Evolutionary conservation across 2,329 filamentous ascomycete genomes (phyloP).

Genomic region (Fusarium sp.): DNA sequence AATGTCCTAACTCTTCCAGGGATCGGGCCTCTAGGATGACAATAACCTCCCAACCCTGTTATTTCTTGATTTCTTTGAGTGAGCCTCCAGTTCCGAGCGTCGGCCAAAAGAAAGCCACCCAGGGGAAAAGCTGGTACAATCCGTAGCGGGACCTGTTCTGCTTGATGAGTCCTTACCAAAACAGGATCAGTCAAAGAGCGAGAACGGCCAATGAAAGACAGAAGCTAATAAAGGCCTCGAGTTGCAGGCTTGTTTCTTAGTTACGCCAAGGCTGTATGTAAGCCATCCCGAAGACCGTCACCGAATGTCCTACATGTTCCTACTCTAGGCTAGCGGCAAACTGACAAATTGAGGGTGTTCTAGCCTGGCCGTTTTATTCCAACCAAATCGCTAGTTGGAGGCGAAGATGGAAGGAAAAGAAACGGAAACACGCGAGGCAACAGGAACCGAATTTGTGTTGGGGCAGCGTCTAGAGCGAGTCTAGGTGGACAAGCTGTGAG

Average conservation of each 20-base stretch:
- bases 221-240: conserved; percentile 18
- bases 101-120: conserved; percentile 14
- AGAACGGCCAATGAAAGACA: conserved; percentile 12
- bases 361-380: conserved; percentile 5
- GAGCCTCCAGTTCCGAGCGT: conserved; percentile 21
- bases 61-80: conserved; percentile 5
- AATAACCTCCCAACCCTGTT: conserved; percentile 20
- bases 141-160: conserved; percentile 28
- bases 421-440: conserved; percentile 19
- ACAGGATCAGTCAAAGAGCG: conserved; percentile 10
- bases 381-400: conserved; percentile 1
- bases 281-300: conserved; percentile 30
- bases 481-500: conserved; percentile 19
- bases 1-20: conserved; percentile 11
- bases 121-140: conserved; percentile 20
- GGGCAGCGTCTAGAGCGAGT: conserved; percentile 35
- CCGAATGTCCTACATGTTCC: conserved; percentile 23
- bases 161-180: conserved; percentile 12
- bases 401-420: conserved; percentile 21
- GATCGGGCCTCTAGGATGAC: conserved; percentile 15
- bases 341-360: conserved; percentile 5
- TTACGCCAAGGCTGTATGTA: conserved; percentile 40
- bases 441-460: conserved; percentile 9
- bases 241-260: conserved; percentile 30
- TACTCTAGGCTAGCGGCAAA: conserved; percentile 20